phyloP scores from a whole-genome alignment of 2,329 filamentous ascomycete genomes.

The Colletotrichum euphorbiae region DNA sequence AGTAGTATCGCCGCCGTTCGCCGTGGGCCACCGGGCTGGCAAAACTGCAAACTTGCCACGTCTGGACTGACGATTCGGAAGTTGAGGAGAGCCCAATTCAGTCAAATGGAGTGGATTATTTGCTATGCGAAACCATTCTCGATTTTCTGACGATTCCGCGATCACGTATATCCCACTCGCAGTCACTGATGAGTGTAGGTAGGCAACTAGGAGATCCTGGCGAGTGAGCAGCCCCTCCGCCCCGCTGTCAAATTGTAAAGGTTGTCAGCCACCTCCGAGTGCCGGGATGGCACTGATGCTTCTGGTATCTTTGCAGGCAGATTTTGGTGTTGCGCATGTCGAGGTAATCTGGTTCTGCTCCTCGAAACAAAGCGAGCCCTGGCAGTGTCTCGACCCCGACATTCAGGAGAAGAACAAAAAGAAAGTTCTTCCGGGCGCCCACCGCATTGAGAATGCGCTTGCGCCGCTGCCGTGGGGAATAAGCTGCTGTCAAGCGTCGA shows the following conservation, averaged over 20 bases:
- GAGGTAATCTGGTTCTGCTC: slow-evolving; percentile 29
- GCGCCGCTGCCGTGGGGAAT: slow-evolving; percentile 32
- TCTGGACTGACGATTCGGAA: slow-evolving; percentile 7
- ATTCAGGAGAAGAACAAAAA: slow-evolving; percentile 28
- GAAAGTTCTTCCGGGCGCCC: slow-evolving; percentile 20
- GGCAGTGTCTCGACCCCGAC: slow-evolving; percentile 26
- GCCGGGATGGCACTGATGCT: slow-evolving; percentile 30
- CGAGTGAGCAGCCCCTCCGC: slow-evolving; percentile 2
- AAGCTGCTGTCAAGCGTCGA: slow-evolving; percentile 34
- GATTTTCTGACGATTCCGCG: slow-evolving; percentile 2
- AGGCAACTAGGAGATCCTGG: background rate
- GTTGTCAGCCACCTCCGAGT: slow-evolving; percentile 14
- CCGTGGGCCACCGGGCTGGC: slow-evolving; percentile 3
- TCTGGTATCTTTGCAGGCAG: slow-evolving; percentile 17
- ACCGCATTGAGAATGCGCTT: slow-evolving; percentile 29
- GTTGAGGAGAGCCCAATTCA: background rate
- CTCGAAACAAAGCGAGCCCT: slow-evolving; percentile 39
- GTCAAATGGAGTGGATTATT: background rate
- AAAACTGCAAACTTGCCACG: slow-evolving; percentile 10
- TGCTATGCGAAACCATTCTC: background rate
- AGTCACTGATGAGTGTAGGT: background rate
- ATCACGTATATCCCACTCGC: background rate
- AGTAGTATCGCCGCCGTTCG: slow-evolving; percentile 13
- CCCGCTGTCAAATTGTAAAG: background rate
- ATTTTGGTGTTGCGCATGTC: slow-evolving; percentile 29